Percentiles rank a stretch among this genome's conserved stretches.
Evolutionary conservation across 495 filamentous ascomycete species (phyloP).

Genomic region (Aspergillus homomorphus): DNA sequence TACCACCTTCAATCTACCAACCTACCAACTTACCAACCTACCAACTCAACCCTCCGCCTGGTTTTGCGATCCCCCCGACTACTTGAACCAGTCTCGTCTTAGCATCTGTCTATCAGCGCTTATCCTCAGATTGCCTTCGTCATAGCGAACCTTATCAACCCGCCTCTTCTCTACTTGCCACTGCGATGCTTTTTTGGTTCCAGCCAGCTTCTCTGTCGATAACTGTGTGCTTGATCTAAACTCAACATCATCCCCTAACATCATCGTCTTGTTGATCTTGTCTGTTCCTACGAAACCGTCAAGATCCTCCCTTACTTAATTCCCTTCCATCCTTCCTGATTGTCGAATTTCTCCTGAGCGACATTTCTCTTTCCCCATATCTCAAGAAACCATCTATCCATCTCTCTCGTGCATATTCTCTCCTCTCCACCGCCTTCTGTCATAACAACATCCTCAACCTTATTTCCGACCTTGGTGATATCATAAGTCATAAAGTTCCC

Average conservation of each 20-base stretch:
- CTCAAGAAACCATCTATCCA: too few species aligned
- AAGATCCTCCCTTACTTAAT: slow-evolving; percentile 2
- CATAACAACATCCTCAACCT: not conserved
- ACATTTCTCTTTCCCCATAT: not conserved
- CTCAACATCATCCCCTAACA: slow-evolving; percentile 6
- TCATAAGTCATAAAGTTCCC: not conserved
- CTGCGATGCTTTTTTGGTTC: slow-evolving; percentile 21
- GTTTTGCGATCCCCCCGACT: slow-evolving; percentile 3
- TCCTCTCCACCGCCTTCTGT: slow-evolving; percentile 1
- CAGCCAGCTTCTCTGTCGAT: slow-evolving; percentile 4
- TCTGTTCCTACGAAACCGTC: not conserved
- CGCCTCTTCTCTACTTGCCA: slow-evolving; percentile 11
- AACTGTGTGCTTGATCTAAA: slow-evolving; percentile 5
- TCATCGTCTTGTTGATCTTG: slow-evolving; percentile 3
- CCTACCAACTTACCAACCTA: not conserved
- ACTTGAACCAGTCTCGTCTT: not conserved
- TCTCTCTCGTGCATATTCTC: not conserved
- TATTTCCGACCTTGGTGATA: slow-evolving; percentile 4
- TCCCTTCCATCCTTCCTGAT: slow-evolving; percentile 1
- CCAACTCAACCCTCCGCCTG: not conserved
- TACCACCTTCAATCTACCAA: not conserved
- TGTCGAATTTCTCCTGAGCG: not conserved
- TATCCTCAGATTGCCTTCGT: slow-evolving; percentile 10
- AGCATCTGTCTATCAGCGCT: not conserved
- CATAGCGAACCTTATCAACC: slow-evolving; percentile 17